Evolutionary conservation across 306 rosid species (phyloP).

Genomic region (Vigna radiata): DNA sequence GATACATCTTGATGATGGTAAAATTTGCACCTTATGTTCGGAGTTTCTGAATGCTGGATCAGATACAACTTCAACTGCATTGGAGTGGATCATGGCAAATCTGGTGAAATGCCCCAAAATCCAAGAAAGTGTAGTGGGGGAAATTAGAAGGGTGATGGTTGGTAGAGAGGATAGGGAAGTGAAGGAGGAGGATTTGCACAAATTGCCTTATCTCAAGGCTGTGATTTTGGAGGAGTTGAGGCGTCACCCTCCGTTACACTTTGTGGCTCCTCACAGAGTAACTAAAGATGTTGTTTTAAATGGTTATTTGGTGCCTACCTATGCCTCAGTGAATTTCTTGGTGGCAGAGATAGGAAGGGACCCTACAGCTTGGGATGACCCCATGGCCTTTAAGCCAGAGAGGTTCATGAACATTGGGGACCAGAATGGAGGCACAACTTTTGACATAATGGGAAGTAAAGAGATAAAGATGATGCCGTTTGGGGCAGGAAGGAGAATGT

Average conservation of each 20-base stretch:
- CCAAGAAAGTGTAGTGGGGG: slow-evolving; percentile 47
- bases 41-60: slow-evolving; percentile 56
- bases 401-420: slow-evolving; percentile 42
- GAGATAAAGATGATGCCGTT: slow-evolving; percentile 56
- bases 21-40: slow-evolving; percentile 51
- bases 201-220: slow-evolving; percentile 53
- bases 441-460: slow-evolving; percentile 52
- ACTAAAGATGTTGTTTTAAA: slow-evolving; percentile 47
- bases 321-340: slow-evolving; percentile 50
- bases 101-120: slow-evolving; percentile 46
- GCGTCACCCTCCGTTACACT: slow-evolving; percentile 54
- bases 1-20: slow-evolving; percentile 41
- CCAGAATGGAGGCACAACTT: slow-evolving; percentile 16
- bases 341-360: slow-evolving; percentile 58
- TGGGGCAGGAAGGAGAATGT: slow-evolving; percentile 62
- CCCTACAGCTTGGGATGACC: slow-evolving; percentile 55
- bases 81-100: slow-evolving; percentile 63
- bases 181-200: slow-evolving; percentile 47
- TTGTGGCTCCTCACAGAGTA: slow-evolving; percentile 55
- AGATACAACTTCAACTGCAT: slow-evolving; percentile 54
- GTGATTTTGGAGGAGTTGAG: slow-evolving; percentile 55
- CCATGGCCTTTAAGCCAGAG: slow-evolving; percentile 53
- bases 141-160: slow-evolving; percentile 47
- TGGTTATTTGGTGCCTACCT: slow-evolving; percentile 51
- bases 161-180: slow-evolving; percentile 40